These are phyloP conservation scores for Mortierella sp. DNA, from an alignment of 371 early-diverging fungal genomes.

Conservation along the genomic window DNA sequence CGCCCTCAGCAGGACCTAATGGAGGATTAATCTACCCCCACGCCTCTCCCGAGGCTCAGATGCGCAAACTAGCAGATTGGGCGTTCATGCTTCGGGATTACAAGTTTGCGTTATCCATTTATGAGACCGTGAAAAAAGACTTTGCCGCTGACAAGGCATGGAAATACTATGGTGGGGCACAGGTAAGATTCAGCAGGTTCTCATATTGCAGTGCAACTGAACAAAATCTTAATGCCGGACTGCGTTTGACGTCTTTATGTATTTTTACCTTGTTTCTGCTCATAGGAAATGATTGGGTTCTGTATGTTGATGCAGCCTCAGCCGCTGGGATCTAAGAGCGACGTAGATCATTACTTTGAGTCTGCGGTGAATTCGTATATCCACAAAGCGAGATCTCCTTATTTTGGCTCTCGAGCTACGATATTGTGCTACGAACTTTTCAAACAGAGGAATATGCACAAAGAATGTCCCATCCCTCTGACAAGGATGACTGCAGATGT, in stretches of 20 bases:
- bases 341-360: conserved; percentile 84
- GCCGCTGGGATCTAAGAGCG: conserved; percentile 67
- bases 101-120: conserved; percentile 87
- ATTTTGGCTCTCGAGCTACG: conserved; percentile 80
- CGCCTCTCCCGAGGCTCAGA: conserved; percentile 88
- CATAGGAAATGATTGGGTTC: conserved; percentile 92
- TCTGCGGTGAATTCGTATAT: conserved; percentile 80
- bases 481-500: conserved; percentile 83
- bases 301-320: conserved; percentile 80
- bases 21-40: conserved; percentile 76
- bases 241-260: not conserved
- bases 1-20: conserved; percentile 46
- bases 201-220: not conserved
- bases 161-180: conserved; percentile 88
- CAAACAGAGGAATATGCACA: conserved; percentile 74
- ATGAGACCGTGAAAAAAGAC: conserved; percentile 92
- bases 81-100: conserved; percentile 96
- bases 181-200: conserved; percentile 57
- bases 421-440: conserved; percentile 87
- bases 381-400: conserved; percentile 71
- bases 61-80: conserved; percentile 94
- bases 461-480: conserved; percentile 77
- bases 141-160: conserved; percentile 87
- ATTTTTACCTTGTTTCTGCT: not conserved
- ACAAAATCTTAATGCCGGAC: not conserved